phyloP scores from a whole-genome alignment of 2,329 filamentous ascomycete species.

The Aphanoascus verrucosus region DNA sequence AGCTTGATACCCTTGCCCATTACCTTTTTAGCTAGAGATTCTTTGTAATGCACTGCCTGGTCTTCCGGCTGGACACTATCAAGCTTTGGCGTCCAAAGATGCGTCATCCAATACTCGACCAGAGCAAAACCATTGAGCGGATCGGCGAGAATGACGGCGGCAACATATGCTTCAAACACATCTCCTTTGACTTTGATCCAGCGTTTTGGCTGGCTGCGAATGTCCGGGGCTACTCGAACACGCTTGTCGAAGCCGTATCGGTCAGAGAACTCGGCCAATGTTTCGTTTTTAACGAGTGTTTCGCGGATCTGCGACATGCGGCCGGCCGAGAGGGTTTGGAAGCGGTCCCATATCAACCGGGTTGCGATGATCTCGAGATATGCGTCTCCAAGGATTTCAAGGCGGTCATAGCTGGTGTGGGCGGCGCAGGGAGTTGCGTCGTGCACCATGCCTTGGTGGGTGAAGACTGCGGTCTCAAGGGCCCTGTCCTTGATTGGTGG shows the following conservation, averaged over 20 bases:
- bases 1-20: slow-evolving; percentile 49
- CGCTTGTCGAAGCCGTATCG: slow-evolving; percentile 60
- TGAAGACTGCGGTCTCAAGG: slow-evolving; percentile 56
- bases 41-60: slow-evolving; percentile 40
- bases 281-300: slow-evolving; percentile 67
- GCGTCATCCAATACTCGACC: slow-evolving; percentile 60
- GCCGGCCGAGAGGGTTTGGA: slow-evolving; percentile 54
- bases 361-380: slow-evolving; percentile 70
- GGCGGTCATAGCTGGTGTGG: slow-evolving; percentile 58
- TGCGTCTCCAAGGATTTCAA: slow-evolving; percentile 84
- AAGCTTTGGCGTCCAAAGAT: slow-evolving; percentile 61
- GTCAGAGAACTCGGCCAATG: slow-evolving; percentile 57
- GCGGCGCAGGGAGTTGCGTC: slow-evolving; percentile 16
- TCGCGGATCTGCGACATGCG: slow-evolving; percentile 67
- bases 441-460: slow-evolving; percentile 46
- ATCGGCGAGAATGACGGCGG: slow-evolving; percentile 62
- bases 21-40: slow-evolving; percentile 43
- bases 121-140: slow-evolving; percentile 49
- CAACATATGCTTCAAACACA: slow-evolving; percentile 84
- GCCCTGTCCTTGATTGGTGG: slow-evolving; percentile 50
- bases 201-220: slow-evolving; percentile 41
- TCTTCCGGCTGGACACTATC: slow-evolving; percentile 24
- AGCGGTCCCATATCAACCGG: slow-evolving; percentile 63
- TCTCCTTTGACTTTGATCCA: slow-evolving; percentile 69
- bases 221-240: slow-evolving; percentile 46